phyloP scores from a whole-genome alignment of 2,329 filamentous ascomycete species.

The Colletotrichum liaoningense region DNA sequence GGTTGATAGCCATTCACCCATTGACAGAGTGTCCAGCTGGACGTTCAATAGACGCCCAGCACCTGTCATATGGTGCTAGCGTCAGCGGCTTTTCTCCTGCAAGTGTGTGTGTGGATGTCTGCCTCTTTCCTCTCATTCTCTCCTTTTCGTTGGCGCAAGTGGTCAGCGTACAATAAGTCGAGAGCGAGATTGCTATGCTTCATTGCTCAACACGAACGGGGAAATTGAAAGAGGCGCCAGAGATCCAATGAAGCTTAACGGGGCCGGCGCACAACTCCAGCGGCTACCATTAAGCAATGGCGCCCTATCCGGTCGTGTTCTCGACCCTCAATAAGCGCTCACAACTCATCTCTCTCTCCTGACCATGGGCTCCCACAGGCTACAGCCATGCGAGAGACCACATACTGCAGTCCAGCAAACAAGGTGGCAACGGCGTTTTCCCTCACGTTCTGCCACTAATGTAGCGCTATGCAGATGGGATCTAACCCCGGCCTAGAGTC shows the following conservation, averaged over 20 bases:
- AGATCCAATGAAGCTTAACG: conserved; percentile 9
- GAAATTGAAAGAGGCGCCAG: conserved; percentile 2
- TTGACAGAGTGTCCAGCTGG: not conserved
- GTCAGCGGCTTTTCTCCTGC: conserved; percentile 18
- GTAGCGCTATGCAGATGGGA: conserved; percentile 26
- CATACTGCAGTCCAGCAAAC: conserved; percentile 2
- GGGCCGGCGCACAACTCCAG: conserved; percentile 12
- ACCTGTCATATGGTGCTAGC: conserved; percentile 8
- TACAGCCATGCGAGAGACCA: not conserved
- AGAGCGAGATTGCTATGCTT: conserved; percentile 18
- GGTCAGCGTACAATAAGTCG: not conserved
- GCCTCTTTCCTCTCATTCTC: not conserved
- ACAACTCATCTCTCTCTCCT: conserved; percentile 15
- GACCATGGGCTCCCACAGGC: conserved; percentile 2
- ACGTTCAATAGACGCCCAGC: conserved; percentile 8
- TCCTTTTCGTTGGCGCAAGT: not conserved
- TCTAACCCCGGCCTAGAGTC: conserved; percentile 22
- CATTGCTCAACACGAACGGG: conserved; percentile 19
- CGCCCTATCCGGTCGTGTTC: conserved; percentile 8
- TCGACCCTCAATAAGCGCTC: conserved; percentile 27
- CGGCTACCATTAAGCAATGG: not conserved
- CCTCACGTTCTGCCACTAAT: not conserved
- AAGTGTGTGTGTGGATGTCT: not conserved
- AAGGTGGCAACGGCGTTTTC: conserved; percentile 29
- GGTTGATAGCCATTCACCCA: not conserved